Percentiles rank a stretch among this genome's conserved stretches.
Evolutionary conservation across 345 rosid genomes (phyloP).

Genomic region (Streptanthus diversifolius): DNA sequence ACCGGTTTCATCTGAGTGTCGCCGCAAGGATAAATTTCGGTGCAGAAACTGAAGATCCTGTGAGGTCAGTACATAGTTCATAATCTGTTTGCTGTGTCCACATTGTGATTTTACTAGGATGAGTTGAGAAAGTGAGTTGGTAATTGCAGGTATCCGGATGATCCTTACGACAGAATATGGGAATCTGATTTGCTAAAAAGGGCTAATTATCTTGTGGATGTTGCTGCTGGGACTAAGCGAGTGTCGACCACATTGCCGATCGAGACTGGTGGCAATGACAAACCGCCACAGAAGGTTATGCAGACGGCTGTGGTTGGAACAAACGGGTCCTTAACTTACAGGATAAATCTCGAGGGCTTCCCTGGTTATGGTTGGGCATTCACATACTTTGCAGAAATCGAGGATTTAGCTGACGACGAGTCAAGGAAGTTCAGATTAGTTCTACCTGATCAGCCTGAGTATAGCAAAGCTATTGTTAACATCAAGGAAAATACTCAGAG

Average conservation of each 20-base stretch:
- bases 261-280: slow-evolving; percentile 36
- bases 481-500: slow-evolving; percentile 91
- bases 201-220: slow-evolving; percentile 93
- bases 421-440: slow-evolving; percentile 85
- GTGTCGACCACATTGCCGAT: slow-evolving; percentile 69
- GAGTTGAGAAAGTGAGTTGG: neutral
- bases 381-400: slow-evolving; percentile 89
- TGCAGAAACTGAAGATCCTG: slow-evolving; percentile 71
- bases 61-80: slow-evolving; percentile 49
- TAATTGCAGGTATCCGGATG: slow-evolving; percentile 72
- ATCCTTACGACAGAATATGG: slow-evolving; percentile 96
- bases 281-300: slow-evolving; percentile 95
- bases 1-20: slow-evolving; percentile 62
- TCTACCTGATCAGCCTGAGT: slow-evolving; percentile 65
- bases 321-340: slow-evolving; percentile 80
- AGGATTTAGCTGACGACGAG: slow-evolving; percentile 60
- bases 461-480: slow-evolving; percentile 75
- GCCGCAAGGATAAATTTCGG: slow-evolving; percentile 97
- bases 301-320: slow-evolving; percentile 99
- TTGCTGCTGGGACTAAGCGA: slow-evolving; percentile 75
- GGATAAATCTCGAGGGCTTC: slow-evolving; percentile 88
- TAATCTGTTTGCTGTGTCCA: neutral
- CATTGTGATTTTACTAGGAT: slow-evolving; percentile 28
- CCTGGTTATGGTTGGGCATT: slow-evolving; percentile 91
- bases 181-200: slow-evolving; percentile 73